Conservation (phyloP, 306 rosid genomes). For the Herpetospermum pedunculosum region DNA sequence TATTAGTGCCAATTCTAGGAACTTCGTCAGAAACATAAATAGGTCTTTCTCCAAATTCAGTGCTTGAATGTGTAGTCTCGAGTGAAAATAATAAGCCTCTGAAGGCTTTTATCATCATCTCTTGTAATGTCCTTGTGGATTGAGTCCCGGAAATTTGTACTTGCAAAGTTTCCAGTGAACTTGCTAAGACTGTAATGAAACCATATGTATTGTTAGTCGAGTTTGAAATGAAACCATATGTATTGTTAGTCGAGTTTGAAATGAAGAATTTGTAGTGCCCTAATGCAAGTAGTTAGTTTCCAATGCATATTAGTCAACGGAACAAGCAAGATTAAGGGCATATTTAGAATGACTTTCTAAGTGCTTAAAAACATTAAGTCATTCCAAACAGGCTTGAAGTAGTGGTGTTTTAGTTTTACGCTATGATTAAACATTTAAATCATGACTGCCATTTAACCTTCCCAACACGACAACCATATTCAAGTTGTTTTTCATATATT, state of each 20-base stretch:
- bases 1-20: slow-evolving; percentile 3
- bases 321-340: not conserved
- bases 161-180: not conserved
- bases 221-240: not conserved
- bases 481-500: not conserved
- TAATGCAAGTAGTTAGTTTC: not conserved
- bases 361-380: too few relatives aligned
- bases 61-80: not conserved
- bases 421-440: not conserved
- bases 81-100: not conserved
- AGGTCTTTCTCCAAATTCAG: slow-evolving; percentile 19
- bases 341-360: too few relatives aligned
- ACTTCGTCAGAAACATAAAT: slow-evolving; percentile 20
- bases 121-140: not conserved
- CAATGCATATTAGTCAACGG: not conserved
- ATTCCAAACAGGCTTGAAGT: too few relatives aligned
- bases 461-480: not conserved
- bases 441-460: not conserved
- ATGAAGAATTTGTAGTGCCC: not conserved
- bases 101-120: not conserved
- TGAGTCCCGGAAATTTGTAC: slow-evolving; percentile 1
- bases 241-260: not conserved
- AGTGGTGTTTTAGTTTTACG: not conserved
- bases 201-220: not conserved
- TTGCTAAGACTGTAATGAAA: slow-evolving; percentile 1